Base-by-base conservation (phyloP, 108 stramenopile species). In the Mayamaea pseudoterrestris region DNA sequence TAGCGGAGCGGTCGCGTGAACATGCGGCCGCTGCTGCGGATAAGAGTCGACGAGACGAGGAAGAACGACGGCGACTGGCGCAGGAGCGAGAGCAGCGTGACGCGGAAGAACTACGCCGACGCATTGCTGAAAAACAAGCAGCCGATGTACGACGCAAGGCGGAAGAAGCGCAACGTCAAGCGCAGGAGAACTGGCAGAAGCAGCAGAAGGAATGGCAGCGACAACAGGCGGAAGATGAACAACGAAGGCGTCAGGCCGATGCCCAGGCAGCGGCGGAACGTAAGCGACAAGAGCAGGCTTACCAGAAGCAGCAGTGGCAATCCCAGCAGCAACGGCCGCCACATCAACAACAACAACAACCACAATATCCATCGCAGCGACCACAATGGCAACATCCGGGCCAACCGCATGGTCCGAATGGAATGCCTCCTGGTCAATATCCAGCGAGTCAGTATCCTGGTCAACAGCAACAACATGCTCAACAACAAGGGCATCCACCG, bases 51-150 rank as follows among this genome's bases (percentile, higher is more conserved):
- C 41, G 53, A 35, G 60, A 72, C 41, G 50, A 66, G 27, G 55
- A 44, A 49, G 54, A 56, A 26, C 61, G 58, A 20, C 48, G 37
- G 28, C 57, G 57, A 28, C 63, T 53, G 34, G 66, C 74, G 41
- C 64, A 72, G 46, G 47, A 63, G 21, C 60, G 58, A 5, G 35
- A 55, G 24, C 48, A 63, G 30, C 52, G 52, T 6, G 57, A 57
- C 31, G 77, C 71, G 16, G 69, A 73, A 28, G 66, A 71, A 30
- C 53, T 53, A 11, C 31, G 56, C 22, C 61, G 57, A 11, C 34
- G 54, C 14, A 20, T 55, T 34, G 74, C 72, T 16, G 77, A 80
- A 31, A 60, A 67, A 22, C 73, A 85, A 51, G 76, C 75, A 3
- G 69, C 62, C 11, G 61, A 67, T 27, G 8, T 20, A 17, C 47